Conservation (phyloP, 2,329 filamentous ascomycete genomes). For the Furcasterigmium furcatum region DNA sequence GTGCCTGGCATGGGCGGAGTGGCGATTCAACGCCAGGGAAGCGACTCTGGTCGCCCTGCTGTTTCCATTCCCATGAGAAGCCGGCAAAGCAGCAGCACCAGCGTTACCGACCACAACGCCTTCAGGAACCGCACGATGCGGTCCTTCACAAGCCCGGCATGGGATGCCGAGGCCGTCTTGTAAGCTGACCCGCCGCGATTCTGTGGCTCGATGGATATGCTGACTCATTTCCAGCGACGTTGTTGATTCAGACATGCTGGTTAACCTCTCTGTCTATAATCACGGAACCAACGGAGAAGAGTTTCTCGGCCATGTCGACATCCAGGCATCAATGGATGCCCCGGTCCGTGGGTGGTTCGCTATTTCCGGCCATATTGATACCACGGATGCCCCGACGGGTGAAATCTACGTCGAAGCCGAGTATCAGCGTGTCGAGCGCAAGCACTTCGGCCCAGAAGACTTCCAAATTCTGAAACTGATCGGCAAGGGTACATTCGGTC, state of each 20-base stretch:
- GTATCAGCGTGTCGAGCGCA: conserved; percentile 86
- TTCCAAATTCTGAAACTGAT: conserved; percentile 96
- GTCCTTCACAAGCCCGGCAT: conserved; percentile 79
- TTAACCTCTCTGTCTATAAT: conserved; percentile 94
- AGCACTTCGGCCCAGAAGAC: conserved; percentile 89
- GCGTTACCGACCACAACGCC: conserved; percentile 63
- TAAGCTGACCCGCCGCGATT: conserved; percentile 47
- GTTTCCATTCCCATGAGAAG: conserved; percentile 98
- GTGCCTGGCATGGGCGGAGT: conserved; percentile 52
- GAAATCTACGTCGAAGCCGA: conserved; percentile 85
- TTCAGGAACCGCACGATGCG: conserved; percentile 57
- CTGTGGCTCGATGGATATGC: not conserved
- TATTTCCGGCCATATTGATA: conserved; percentile 72
- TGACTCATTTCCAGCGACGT: conserved; percentile 68
- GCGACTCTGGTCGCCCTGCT: conserved; percentile 73
- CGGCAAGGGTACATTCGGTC: conserved; percentile 96
- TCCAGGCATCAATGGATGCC: conserved; percentile 65
- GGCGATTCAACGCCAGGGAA: conserved; percentile 67
- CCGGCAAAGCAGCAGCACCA: conserved; percentile 94
- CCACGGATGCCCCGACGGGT: conserved; percentile 70
- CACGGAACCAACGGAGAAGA: conserved; percentile 75
- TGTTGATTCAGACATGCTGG: conserved; percentile 82
- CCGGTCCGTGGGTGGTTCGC: conserved; percentile 83
- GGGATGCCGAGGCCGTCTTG: conserved; percentile 96
- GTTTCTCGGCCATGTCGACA: conserved; percentile 86